These are phyloP conservation scores for Marsdenia floribunda DNA, from an alignment of 257 asterid genomes.

Conservation along the genomic window DNA sequence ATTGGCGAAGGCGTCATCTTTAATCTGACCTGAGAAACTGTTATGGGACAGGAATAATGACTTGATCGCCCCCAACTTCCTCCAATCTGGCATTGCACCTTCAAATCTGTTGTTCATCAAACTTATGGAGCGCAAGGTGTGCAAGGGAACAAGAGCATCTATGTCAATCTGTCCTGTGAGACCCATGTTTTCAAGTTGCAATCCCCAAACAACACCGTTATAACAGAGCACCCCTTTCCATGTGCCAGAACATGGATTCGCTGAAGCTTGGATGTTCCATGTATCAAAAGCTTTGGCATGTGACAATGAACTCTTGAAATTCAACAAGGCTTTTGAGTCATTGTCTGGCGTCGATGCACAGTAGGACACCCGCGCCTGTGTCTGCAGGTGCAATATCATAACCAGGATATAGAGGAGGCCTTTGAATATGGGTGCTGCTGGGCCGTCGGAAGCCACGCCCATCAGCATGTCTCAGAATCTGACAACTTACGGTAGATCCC, in stretches of 20 bases:
- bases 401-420: background rate
- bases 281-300: slow-evolving; percentile 40
- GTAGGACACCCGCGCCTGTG: slow-evolving; percentile 11
- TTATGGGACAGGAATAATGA: slow-evolving; percentile 67
- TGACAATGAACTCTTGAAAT: slow-evolving; percentile 48
- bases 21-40: slow-evolving; percentile 55
- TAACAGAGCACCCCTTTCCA: slow-evolving; percentile 80
- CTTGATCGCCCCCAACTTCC: slow-evolving; percentile 65
- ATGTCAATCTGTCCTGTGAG: slow-evolving; percentile 68
- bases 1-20: slow-evolving; percentile 55
- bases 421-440: slow-evolving; percentile 10
- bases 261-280: slow-evolving; percentile 42
- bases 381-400: background rate
- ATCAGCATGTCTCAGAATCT: slow-evolving; percentile 29
- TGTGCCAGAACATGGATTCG: slow-evolving; percentile 47
- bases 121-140: slow-evolving; percentile 53
- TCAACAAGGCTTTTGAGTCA: slow-evolving; percentile 34
- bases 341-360: slow-evolving; percentile 18
- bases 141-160: slow-evolving; percentile 49
- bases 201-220: slow-evolving; percentile 63
- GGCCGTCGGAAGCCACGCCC: slow-evolving; percentile 66
- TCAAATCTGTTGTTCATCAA: slow-evolving; percentile 61
- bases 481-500: slow-evolving; percentile 3
- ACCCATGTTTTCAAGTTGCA: slow-evolving; percentile 69
- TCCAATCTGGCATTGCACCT: slow-evolving; percentile 88